phyloP scores from a whole-genome alignment of 306 rosid species.

The Sesbania bispinosa region DNA sequence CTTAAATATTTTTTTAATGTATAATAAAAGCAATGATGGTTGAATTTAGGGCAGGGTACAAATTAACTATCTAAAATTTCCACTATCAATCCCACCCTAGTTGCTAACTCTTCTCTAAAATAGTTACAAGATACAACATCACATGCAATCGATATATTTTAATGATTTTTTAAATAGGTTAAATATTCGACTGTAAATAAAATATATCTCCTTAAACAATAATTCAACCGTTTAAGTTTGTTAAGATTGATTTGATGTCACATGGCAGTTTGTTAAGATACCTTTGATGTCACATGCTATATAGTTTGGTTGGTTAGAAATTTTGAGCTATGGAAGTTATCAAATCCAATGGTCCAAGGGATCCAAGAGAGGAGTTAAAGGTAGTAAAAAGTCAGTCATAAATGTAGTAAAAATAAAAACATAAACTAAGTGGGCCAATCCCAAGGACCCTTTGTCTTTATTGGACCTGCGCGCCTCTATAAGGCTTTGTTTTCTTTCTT shows the following conservation, averaged over 20 bases:
- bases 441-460: constrained; percentile 30
- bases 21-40: too few species aligned
- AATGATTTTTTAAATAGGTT: neutral
- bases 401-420: neutral
- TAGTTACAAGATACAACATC: neutral
- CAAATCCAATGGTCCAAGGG: constrained; percentile 17
- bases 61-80: too few species aligned
- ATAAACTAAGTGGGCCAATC: constrained; percentile 23
- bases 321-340: constrained; percentile 11
- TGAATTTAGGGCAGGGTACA: too few species aligned
- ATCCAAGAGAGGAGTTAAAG: neutral
- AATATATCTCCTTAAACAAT: neutral
- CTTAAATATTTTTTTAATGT: too few species aligned
- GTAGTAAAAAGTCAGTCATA: neutral
- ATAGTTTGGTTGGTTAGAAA: constrained; percentile 17
- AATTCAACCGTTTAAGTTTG: constrained; percentile 30
- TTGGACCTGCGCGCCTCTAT: constrained; percentile 1
- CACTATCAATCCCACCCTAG: too few species aligned
- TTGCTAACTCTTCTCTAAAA: too few species aligned
- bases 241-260: constrained; percentile 39
- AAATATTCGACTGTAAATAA: neutral
- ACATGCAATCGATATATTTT: neutral
- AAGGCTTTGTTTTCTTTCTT: neutral
- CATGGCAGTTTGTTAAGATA: constrained; percentile 32
- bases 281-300: constrained; percentile 29